Evolutionary conservation across 2,329 filamentous ascomycete genomes (phyloP).

Genomic region (Alternaria dauci): DNA sequence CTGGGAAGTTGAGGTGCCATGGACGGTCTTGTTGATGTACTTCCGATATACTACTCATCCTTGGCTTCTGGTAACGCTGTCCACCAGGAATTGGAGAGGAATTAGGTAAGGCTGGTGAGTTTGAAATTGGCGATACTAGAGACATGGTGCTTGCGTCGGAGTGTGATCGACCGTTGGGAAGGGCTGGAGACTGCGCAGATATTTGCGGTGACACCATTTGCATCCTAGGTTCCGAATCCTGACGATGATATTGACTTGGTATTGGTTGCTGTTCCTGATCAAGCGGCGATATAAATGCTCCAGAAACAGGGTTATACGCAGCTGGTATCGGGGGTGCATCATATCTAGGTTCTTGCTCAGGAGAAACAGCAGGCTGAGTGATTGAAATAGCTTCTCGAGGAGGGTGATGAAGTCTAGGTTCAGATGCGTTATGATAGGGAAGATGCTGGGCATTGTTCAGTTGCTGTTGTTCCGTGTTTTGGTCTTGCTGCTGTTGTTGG

Average conservation of each 20-base stretch:
- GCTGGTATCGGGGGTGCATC: slow-evolving; percentile 49
- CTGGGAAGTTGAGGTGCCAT: slow-evolving; percentile 48
- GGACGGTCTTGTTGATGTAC: slow-evolving; percentile 38
- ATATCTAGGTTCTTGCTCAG: slow-evolving; percentile 41
- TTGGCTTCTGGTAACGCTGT: slow-evolving; percentile 35
- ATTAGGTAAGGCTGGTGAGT: slow-evolving; percentile 29
- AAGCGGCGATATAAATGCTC: slow-evolving; percentile 40
- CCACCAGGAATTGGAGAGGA: slow-evolving; percentile 20
- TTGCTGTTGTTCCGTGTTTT: slow-evolving; percentile 17
- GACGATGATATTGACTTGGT: slow-evolving; percentile 26
- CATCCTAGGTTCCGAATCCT: slow-evolving; percentile 43
- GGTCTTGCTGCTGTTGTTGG: slow-evolving; percentile 17
- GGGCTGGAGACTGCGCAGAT: slow-evolving; percentile 40
- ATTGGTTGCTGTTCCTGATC: slow-evolving; percentile 26
- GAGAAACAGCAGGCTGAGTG: slow-evolving; percentile 33
- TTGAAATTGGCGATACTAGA: slow-evolving; percentile 43
- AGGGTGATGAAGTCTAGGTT: slow-evolving; percentile 22
- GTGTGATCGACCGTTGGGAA: slow-evolving; percentile 32
- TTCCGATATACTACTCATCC: slow-evolving; percentile 50
- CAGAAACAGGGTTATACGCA: slow-evolving; percentile 45
- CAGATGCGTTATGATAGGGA: slow-evolving; percentile 32
- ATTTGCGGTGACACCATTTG: slow-evolving; percentile 45
- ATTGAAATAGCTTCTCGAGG: slow-evolving; percentile 18
- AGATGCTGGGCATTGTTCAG: slow-evolving; percentile 15
- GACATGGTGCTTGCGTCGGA: slow-evolving; percentile 42